phyloP scores from a whole-genome alignment of 768 basidiomycete genomes.

The Pulveroboletus frians region DNA sequence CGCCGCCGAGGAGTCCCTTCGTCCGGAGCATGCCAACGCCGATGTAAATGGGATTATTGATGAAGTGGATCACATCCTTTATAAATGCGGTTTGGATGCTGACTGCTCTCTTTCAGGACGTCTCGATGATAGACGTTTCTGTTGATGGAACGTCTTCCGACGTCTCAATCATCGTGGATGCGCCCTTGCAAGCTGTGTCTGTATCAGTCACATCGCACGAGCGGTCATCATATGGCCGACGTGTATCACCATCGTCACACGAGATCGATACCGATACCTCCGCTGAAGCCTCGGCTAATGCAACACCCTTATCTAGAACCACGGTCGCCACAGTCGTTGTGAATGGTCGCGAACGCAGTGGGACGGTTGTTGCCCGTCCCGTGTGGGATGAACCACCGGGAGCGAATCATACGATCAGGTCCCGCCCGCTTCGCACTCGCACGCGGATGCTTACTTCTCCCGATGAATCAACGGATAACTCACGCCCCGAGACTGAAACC shows the following conservation, averaged over 20 bases:
- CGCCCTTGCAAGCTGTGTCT: slow-evolving; percentile 14
- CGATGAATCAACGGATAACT: slow-evolving; percentile 43
- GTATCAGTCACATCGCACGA: slow-evolving; percentile 19
- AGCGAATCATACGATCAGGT: slow-evolving; percentile 21
- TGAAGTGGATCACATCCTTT: slow-evolving; percentile 23
- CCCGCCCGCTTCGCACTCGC: slow-evolving; percentile 31
- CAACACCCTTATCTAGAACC: slow-evolving; percentile 58
- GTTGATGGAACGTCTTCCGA: slow-evolving; percentile 16
- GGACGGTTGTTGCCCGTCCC: slow-evolving; percentile 66
- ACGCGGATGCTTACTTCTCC: slow-evolving; percentile 35
- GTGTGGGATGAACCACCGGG: slow-evolving; percentile 46
- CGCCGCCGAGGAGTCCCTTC: slow-evolving; percentile 29
- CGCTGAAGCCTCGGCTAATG: slow-evolving; percentile 54
- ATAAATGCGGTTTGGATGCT: slow-evolving; percentile 1
- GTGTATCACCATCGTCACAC: slow-evolving; percentile 24
- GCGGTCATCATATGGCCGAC: slow-evolving; percentile 17
- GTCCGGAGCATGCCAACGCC: slow-evolving; percentile 5
- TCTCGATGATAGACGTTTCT: slow-evolving; percentile 30
- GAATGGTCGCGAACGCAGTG: slow-evolving; percentile 62
- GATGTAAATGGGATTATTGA: slow-evolving; percentile 11
- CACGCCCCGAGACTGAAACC: slow-evolving; percentile 68
- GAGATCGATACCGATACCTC: slow-evolving; percentile 59
- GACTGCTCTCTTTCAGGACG: slow-evolving; percentile 24
- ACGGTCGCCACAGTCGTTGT: slow-evolving; percentile 60
- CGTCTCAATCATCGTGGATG: slow-evolving; percentile 20